These are phyloP conservation scores for Beauveria brongniartii DNA, from an alignment of 2,329 filamentous ascomycete species.

Conservation along the genomic window DNA sequence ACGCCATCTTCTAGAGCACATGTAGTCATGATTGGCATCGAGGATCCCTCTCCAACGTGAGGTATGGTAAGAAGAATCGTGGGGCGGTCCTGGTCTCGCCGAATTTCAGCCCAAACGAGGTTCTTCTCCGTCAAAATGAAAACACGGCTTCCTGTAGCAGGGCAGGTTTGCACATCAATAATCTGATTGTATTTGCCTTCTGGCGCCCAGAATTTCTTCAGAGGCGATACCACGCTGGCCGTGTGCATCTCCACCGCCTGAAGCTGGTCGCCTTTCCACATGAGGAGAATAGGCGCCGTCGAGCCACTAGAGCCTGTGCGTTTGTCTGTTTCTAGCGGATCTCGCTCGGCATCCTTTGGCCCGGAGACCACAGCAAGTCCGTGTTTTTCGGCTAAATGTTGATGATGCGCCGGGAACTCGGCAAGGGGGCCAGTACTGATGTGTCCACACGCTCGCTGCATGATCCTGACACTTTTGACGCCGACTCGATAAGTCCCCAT, in stretches of 20 bases:
- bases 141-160: neutral
- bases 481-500: slow-evolving; percentile 26
- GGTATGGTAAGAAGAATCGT: slow-evolving; percentile 5
- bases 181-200: neutral
- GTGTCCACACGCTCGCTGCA: slow-evolving; percentile 33
- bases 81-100: neutral
- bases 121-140: slow-evolving; percentile 8
- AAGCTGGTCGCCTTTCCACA: slow-evolving; percentile 30
- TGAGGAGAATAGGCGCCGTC: slow-evolving; percentile 18
- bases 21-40: slow-evolving; percentile 20
- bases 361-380: slow-evolving; percentile 33
- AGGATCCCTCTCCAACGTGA: neutral
- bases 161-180: neutral
- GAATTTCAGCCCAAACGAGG: slow-evolving; percentile 7
- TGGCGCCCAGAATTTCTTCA: slow-evolving; percentile 1
- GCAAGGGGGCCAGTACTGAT: slow-evolving; percentile 31
- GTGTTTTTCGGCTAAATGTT: slow-evolving; percentile 29
- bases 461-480: slow-evolving; percentile 26
- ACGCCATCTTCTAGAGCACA: slow-evolving; percentile 14
- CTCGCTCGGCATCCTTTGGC: neutral
- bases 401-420: slow-evolving; percentile 23
- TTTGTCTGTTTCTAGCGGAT: slow-evolving; percentile 5
- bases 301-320: slow-evolving; percentile 11
- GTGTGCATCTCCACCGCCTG: slow-evolving; percentile 30
- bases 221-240: slow-evolving; percentile 17